These are phyloP conservation scores for Trypanosoma cruzi DNA, from an alignment of 208 protist species.

Conservation along the genomic window DNA sequence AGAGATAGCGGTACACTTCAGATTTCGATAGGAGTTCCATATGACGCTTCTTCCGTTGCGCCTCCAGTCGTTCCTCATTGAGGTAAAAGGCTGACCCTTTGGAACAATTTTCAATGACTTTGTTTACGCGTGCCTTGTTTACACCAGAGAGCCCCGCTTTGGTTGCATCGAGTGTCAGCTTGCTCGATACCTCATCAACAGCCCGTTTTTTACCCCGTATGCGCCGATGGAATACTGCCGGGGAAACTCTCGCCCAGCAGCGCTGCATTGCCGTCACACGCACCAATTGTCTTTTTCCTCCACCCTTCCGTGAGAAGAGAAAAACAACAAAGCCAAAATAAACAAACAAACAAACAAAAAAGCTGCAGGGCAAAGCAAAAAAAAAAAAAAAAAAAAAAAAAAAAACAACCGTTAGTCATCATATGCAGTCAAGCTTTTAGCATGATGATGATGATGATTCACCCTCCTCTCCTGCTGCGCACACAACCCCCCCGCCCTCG, in stretches of 20 bases:
- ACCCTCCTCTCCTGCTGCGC: neutral
- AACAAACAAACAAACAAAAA: too few relatives aligned
- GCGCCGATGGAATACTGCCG: neutral
- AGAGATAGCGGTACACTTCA: constrained; percentile 48
- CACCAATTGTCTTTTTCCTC: neutral
- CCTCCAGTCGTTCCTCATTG: constrained; percentile 79
- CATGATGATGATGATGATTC: neutral
- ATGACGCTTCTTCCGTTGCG: constrained; percentile 47
- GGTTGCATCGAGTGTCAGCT: constrained; percentile 70
- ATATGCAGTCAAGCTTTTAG: too few relatives aligned
- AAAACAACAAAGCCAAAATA: too few relatives aligned
- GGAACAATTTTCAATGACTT: constrained; percentile 75
- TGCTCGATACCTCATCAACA: constrained; percentile 32
- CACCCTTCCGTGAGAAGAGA: too few relatives aligned
- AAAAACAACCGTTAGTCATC: too few relatives aligned
- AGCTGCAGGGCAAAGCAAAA: neutral
- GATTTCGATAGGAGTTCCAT: constrained; percentile 56
- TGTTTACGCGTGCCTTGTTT: constrained; percentile 82
- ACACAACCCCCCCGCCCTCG: too few relatives aligned
- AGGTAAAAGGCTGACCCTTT: constrained; percentile 79
- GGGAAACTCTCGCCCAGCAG: neutral
- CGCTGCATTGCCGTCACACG: neutral
- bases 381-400: neutral
- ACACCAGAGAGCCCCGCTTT: constrained; percentile 85
- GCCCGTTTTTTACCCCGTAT: neutral